Conservation (phyloP, 73 alveolate genomes). For the Paramecium sonneborni region DNA sequence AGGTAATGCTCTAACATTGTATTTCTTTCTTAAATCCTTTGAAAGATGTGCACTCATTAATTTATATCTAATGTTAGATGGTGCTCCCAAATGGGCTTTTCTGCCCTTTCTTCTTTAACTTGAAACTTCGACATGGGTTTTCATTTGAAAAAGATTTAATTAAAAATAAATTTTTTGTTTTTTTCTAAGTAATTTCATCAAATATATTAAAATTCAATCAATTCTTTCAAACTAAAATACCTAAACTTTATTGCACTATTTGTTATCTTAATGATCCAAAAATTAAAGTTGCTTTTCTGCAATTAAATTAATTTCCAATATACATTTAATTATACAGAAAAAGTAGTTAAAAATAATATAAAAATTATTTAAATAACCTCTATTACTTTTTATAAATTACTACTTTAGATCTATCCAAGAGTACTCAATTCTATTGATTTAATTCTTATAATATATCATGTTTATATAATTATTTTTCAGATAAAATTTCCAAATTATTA, state of each 20-base stretch:
- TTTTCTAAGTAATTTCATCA: not conserved
- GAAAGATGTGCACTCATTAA: constrained; percentile 90
- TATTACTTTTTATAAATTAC: not conserved
- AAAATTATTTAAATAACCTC: not conserved
- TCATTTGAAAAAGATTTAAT: constrained; percentile 52
- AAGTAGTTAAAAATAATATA: not conserved
- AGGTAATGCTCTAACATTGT: constrained; percentile 92
- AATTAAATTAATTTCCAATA: not conserved
- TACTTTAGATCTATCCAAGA: no score
- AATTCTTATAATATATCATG: no score
- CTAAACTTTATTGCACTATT: no score
- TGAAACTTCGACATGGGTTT: constrained; percentile 72
- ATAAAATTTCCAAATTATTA: not conserved
- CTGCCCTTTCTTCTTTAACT: constrained; percentile 92
- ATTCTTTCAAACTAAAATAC: not conserved
- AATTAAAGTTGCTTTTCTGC: not conserved
- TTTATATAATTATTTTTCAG: no score
- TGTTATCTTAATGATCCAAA: no score
- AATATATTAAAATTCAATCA: not conserved
- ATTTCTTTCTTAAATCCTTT: constrained; percentile 87
- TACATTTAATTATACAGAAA: not conserved
- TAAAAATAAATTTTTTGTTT: constrained; percentile 5
- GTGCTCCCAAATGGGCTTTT: constrained; percentile 93
- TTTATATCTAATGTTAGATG: constrained; percentile 88
- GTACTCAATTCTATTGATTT: no score